Evolutionary conservation across 345 rosid genomes (phyloP), one percentile per base, ranked within the genome.

Genomic region (Dipteronia sinensis): DNA sequence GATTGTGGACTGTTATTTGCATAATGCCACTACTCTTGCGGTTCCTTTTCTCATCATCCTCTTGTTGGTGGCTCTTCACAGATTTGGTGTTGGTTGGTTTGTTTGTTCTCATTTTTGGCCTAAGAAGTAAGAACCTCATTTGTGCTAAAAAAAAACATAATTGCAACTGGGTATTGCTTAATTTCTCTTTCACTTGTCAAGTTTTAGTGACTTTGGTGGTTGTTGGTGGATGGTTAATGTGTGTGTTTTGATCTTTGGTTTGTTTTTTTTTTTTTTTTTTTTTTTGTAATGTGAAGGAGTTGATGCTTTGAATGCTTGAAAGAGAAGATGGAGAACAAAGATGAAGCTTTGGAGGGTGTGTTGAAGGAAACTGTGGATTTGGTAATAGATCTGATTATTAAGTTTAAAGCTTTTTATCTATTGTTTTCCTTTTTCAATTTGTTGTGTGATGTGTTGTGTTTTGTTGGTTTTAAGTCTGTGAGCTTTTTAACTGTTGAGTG

Each of bases 301-400:
- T 65, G 80, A 56, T 27, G 42, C 23, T 74, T 51, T 73, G 74
- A 40, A 3, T 15, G 78, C 47, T 31, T 49, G 13, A 38, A 51
- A 76, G 85, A 23, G 74, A 66, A 71, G 76, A 87, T 88, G 98
- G 95, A 80, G 63, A 97, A 89, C 27, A 90, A 92, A 80, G 83
- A 81, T 78, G 99, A 95, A 82, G 93, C 88, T 78, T 86, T 96
- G 87, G 97, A 96, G 68, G 98, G 95, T 49, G 97, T 94, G 22
- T 80, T 94, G 89, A 96, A 96, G 87, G 98, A 96, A 89, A 82
- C 93, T 55, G 99, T 96, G 87, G 99, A 96, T 88, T 89, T 96
- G 98, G 99, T 96, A 94, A 88, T 77, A 87, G 98, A 96, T 92
- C 97, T 88, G 86, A 51, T 34, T 34, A 71, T 67, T 69, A 55